phyloP scores from a whole-genome alignment of 176 grass and related monocot genomes.

The Oryza coarctata region DNA sequence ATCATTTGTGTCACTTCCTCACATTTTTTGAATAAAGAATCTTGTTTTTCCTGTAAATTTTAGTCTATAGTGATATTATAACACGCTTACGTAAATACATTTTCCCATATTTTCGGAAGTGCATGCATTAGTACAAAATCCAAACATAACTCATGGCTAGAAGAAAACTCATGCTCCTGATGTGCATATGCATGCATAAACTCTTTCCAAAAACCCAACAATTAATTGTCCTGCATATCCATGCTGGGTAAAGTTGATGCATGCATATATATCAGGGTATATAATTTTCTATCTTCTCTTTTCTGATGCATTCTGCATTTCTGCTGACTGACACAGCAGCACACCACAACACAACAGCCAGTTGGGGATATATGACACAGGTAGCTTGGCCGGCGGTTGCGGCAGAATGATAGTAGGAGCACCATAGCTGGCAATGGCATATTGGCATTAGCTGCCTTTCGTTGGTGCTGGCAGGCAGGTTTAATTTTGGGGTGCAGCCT shows the following conservation, averaged over 20 bases:
- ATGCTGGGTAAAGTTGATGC: background rate
- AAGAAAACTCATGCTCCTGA: too few relatives aligned
- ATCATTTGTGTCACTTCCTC: too few relatives aligned
- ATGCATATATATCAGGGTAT: background rate
- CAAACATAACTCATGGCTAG: too few relatives aligned
- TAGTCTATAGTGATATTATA: too few relatives aligned
- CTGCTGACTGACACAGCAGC: background rate
- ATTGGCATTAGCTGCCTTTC: background rate
- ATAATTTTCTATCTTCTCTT: background rate
- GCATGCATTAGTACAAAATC: too few relatives aligned
- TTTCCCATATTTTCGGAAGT: too few relatives aligned
- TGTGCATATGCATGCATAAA: background rate
- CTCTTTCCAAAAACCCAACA: background rate
- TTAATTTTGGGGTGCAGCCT: background rate
- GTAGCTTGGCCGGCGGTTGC: background rate
- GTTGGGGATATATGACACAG: background rate
- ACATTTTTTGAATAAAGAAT: too few relatives aligned
- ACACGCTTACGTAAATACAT: too few relatives aligned
- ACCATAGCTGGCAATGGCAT: background rate
- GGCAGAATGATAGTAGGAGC: conserved; percentile 16
- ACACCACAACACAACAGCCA: background rate
- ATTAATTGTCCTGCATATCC: background rate
- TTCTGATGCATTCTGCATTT: background rate
- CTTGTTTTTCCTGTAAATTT: too few relatives aligned
- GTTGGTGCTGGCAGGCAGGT: background rate